These are phyloP conservation scores for Apocynum venetum DNA, from an alignment of 257 asterid genomes.

Conservation along the genomic window DNA sequence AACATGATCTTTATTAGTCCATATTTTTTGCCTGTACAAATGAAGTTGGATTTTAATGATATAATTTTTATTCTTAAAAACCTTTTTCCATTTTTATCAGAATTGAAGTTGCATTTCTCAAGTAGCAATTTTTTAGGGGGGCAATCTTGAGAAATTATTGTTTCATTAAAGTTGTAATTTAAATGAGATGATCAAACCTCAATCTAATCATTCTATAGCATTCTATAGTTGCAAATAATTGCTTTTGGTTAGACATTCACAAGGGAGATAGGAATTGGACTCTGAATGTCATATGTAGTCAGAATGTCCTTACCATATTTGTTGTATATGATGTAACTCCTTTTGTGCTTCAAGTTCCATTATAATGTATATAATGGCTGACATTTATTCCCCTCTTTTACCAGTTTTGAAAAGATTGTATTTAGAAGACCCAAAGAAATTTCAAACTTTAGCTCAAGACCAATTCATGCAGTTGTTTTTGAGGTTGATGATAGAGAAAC, in stretches of 20 bases:
- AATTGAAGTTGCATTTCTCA: neutral
- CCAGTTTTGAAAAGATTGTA: slow-evolving; percentile 74
- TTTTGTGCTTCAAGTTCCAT: slow-evolving; percentile 2
- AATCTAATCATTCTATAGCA: neutral
- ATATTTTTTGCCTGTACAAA: neutral
- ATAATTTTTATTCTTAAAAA: neutral
- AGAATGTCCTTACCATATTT: neutral
- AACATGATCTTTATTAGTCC: neutral
- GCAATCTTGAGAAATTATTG: neutral
- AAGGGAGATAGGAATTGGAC: neutral
- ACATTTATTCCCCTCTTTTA: slow-evolving; percentile 17
- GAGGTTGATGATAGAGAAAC: slow-evolving; percentile 89
- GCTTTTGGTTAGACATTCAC: neutral
- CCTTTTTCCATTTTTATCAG: neutral
- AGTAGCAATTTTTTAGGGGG: neutral
- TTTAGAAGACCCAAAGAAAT: slow-evolving; percentile 71
- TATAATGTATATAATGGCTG: slow-evolving; percentile 14
- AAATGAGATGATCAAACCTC: neutral
- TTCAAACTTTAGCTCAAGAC: slow-evolving; percentile 67
- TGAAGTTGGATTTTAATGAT: neutral
- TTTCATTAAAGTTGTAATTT: neutral
- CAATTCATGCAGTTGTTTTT: slow-evolving; percentile 67
- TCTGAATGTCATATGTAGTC: neutral
- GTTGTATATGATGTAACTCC: neutral
- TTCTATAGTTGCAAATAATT: neutral